Conservation (phyloP, 2,329 filamentous ascomycete species). For the Sclerotinia borealis region DNA sequence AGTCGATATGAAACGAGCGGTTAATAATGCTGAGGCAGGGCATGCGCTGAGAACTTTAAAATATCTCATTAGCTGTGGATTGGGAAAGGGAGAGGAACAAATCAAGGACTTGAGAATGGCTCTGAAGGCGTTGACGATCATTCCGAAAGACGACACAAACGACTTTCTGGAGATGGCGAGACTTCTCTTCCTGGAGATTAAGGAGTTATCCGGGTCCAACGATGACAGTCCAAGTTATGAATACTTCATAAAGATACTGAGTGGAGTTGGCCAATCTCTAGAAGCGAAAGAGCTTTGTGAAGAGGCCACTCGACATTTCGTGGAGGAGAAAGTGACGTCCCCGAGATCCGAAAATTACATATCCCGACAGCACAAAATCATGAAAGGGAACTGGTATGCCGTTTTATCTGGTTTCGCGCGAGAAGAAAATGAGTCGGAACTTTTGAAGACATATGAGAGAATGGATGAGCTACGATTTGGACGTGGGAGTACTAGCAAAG, state of each 20-base stretch:
- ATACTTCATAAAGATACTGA: slow-evolving; percentile 14
- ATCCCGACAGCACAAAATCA: slow-evolving; percentile 19
- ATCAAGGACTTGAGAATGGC: slow-evolving; percentile 18
- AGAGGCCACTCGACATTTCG: neutral
- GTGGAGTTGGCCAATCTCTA: slow-evolving; percentile 21
- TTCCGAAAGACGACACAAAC: slow-evolving; percentile 22
- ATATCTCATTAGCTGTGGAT: slow-evolving; percentile 43
- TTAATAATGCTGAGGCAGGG: slow-evolving; percentile 64
- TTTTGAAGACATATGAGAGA: slow-evolving; percentile 49
- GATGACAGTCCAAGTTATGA: neutral
- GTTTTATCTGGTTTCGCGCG: slow-evolving; percentile 56
- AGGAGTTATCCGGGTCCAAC: neutral
- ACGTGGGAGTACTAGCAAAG: slow-evolving; percentile 43
- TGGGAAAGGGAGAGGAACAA: slow-evolving; percentile 8
- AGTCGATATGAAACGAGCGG: slow-evolving; percentile 38
- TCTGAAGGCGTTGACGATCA: slow-evolving; percentile 13
- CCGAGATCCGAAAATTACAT: too few species aligned
- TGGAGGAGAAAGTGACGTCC: neutral
- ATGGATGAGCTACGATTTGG: slow-evolving; percentile 43
- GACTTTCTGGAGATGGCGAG: slow-evolving; percentile 21
- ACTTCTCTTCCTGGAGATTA: slow-evolving; percentile 21
- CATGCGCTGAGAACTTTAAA: slow-evolving; percentile 53
- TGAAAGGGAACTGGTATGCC: slow-evolving; percentile 38
- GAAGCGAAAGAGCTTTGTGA: slow-evolving; percentile 23
- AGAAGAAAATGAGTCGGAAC: slow-evolving; percentile 52